These are phyloP conservation scores for Plectosphaerella plurivora DNA, from an alignment of 2,329 filamentous ascomycete genomes.

Conservation along the genomic window DNA sequence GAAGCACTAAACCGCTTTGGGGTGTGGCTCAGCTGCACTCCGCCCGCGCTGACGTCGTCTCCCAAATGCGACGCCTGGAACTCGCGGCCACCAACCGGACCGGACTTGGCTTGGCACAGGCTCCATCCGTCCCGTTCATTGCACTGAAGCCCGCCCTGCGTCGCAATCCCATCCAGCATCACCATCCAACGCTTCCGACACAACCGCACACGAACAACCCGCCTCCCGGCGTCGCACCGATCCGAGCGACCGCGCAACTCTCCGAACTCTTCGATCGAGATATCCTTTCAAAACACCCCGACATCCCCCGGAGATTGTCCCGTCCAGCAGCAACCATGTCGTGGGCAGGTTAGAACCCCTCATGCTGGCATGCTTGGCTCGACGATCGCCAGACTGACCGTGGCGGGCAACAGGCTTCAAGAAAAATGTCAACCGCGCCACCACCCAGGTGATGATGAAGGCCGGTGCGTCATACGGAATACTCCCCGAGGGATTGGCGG, in stretches of 20 bases:
- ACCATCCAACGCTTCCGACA: neutral
- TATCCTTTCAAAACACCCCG: neutral
- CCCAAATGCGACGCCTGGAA: neutral
- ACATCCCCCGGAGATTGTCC: neutral
- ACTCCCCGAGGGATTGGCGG: neutral
- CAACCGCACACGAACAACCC: neutral
- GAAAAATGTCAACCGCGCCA: slow-evolving; percentile 97
- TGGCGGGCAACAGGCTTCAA: slow-evolving; percentile 42
- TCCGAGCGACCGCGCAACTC: neutral
- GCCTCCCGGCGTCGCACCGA: neutral
- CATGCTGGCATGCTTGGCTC: neutral
- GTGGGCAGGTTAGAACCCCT: slow-evolving; percentile 57
- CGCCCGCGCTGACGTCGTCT: slow-evolving; percentile 4
- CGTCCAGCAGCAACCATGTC: slow-evolving; percentile 47
- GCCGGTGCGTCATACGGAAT: slow-evolving; percentile 54
- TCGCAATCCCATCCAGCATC: neutral
- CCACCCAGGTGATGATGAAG: slow-evolving; percentile 99
- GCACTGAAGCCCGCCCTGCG: neutral
- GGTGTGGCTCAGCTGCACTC: slow-evolving; percentile 2
- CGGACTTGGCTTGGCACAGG: neutral
- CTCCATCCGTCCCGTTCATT: neutral
- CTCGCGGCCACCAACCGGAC: neutral
- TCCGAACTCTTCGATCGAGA: neutral
- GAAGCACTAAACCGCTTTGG: neutral
- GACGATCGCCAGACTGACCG: neutral